A percentile compares a stretch with the other conserved stretches of the same genome.
Evolutionary conservation across 345 rosid genomes (phyloP).

Genomic region (Arabidopsis suecica): DNA sequence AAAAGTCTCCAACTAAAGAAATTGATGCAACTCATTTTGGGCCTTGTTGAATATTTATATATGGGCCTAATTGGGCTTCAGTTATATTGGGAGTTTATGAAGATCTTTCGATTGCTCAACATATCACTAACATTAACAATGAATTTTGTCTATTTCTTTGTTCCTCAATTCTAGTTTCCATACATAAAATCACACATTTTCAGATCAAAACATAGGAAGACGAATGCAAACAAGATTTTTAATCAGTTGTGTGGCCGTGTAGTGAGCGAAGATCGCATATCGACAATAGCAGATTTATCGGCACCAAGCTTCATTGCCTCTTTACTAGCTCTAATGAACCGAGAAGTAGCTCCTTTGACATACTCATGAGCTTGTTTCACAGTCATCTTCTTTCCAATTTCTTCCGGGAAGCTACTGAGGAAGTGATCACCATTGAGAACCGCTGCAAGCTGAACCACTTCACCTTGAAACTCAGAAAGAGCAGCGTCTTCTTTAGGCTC

Average conservation of each 20-base stretch:
- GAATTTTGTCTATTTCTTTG: constrained; percentile 14
- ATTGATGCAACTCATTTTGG: too few species aligned
- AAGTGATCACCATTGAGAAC: constrained; percentile 93
- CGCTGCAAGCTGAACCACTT: constrained; percentile 92
- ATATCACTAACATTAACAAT: background rate
- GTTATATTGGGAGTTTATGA: too few species aligned
- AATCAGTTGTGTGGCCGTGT: constrained; percentile 57
- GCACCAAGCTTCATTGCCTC: constrained; percentile 90
- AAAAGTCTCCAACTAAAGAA: too few species aligned
- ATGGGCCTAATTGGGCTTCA: too few species aligned
- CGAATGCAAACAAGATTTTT: constrained; percentile 18
- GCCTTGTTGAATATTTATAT: too few species aligned
- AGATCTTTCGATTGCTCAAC: too few species aligned
- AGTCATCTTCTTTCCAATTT: constrained; percentile 80
- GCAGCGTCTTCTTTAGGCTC: constrained; percentile 72
- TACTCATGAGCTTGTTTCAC: constrained; percentile 86
- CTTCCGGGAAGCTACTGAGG: constrained; percentile 79
- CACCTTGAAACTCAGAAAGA: constrained; percentile 80
- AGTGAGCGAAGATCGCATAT: constrained; percentile 91
- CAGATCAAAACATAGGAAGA: constrained; percentile 24
- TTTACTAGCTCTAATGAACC: constrained; percentile 92
- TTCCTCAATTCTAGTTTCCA: constrained; percentile 10
- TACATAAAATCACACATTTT: constrained; percentile 21
- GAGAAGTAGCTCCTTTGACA: constrained; percentile 65
- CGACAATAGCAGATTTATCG: constrained; percentile 85